Base-by-base conservation (phyloP, 2,329 filamentous ascomycete species). In the Aspergillus tubingensis region DNA sequence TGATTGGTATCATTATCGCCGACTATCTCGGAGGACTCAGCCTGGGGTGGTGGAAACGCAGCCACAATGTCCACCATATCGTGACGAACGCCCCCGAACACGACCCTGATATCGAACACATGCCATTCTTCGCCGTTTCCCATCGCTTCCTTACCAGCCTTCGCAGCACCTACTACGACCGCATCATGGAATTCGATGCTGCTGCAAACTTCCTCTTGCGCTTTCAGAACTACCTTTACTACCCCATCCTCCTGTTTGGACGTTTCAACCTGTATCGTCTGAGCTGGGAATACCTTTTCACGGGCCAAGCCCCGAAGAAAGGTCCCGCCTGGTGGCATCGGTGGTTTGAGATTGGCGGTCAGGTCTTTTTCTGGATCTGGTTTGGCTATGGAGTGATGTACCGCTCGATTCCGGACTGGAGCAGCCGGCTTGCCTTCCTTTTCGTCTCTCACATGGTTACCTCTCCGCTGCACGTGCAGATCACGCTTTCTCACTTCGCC, bases 41-140 rank as follows among this genome's bases (percentile, higher is more conserved):
- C 25, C 79, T 96, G 57, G 91, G 94, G 48, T 99, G 95, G 95
- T 99, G 95, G 94, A 98, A 98, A 78, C 85, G 87, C 63, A 97
- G 88, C 74, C 94, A 98, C 77, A 98, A 98, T 72, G 92, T 97
- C 8, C 94, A 98, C 74, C 94, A 98, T 72, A 92, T 98, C 67
- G 90, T 98, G 55, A 98, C 95, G 17, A 98, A 98, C 75, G 90
- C 90, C 47, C 91, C 93, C 13, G 95, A 97, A 76, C 94, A 98
- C 73, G 94, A 98, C 73, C 94, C 95, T 0, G 94, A 98, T 74
- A 98, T 97, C 68, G 87, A 94, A 74, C 90, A 96, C 74, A 86
- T 96, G 76, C 93, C 93, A 3, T 89, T 96, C 74, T 92, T 97
- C 74, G 91, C 92, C 61, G 86, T 95, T 30, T 92, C 91, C 2